Percentiles rank a stretch among this genome's conserved stretches.
Conservation (phyloP, 192 early-diverging fungal species). For the Radiomyces spectabilis region DNA sequence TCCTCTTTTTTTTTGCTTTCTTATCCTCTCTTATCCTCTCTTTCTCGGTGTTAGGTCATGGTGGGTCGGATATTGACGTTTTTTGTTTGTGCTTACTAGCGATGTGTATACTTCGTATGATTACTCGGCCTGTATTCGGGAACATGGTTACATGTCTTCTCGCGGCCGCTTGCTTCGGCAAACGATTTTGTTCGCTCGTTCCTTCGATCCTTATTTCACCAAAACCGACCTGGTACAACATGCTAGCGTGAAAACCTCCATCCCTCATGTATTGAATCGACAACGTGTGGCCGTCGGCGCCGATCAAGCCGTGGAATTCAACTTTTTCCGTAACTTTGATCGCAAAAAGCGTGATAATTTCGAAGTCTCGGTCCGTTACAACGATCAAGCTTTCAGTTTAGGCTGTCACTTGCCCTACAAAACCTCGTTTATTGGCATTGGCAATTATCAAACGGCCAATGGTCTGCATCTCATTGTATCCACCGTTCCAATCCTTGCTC, state of each 20-base stretch:
- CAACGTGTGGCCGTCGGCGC: conserved; percentile 25
- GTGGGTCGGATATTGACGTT: no score
- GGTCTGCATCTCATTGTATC: conserved; percentile 48
- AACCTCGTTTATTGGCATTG: conserved; percentile 53
- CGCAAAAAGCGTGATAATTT: conserved; percentile 26
- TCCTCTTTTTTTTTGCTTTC: neutral
- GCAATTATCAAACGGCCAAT: conserved; percentile 44
- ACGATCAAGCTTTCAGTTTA: neutral
- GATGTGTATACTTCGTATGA: conserved; percentile 76
- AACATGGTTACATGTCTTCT: conserved; percentile 57
- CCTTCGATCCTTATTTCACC: conserved; percentile 48
- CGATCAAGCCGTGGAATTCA: conserved; percentile 31
- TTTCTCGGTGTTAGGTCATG: no score
- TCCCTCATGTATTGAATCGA: conserved; percentile 34
- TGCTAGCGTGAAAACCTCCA: conserved; percentile 24
- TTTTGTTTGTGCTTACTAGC: no score
- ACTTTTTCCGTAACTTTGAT: conserved; percentile 65
- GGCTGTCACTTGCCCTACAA: conserved; percentile 46
- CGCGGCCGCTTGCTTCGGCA: conserved; percentile 53
- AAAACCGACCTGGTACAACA: conserved; percentile 35
- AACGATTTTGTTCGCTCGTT: conserved; percentile 48
- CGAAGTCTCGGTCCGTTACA: conserved; percentile 25
- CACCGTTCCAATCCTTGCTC: conserved; percentile 45
- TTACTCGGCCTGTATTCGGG: conserved; percentile 69
- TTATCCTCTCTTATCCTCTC: no score